Evolutionary conservation across 768 basidiomycete species (phyloP), one percentile per base, ranked within the genome.

Genomic region (Lactarius psammicola): DNA sequence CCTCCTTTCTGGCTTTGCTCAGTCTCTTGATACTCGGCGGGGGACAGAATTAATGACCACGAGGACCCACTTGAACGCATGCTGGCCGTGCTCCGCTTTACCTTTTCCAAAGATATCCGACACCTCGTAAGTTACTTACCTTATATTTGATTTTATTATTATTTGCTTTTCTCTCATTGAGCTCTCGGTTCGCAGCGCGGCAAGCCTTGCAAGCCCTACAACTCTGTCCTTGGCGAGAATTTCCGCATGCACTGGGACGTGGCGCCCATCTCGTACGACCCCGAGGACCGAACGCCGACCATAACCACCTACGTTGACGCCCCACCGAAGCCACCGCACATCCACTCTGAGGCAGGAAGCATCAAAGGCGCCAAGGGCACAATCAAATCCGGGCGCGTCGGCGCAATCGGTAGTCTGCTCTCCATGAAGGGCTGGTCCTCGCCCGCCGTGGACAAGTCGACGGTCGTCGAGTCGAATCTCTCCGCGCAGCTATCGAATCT

Each of bases 61-160:
- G 82, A 87, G 38, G 94, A 96, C 74, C 88, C 94, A n/a, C 88
- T 99, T 69, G 90, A 95, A 70, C 86, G 96, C 49, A 95, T 98
- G 89, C 79, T 98, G n/a, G 89, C 94, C 46, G 90, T 92, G 5
- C 74, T 98, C 49, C 84, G 95, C 46, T 98, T 94, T 73, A 79
- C 87, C 7, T 93, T 96, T 75, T 90, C 92, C 57, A 97, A 97
- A 74, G 94, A 98, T 72, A 87, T 97, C 75, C 96, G 95, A 79
- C 94, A 92, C 73, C 79, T 96, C 57, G 92, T 92, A 70, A 72
- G 89, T 83, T 5, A 44, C 20, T n/a, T 66, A 31, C 15, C 54
- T 33, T 15, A 6, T 31, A 30, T 49, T 55, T 46, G 8, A 62
- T 15, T 23, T 23, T n/a, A 15, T 38, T 36, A 0, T 36, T 26